These are phyloP conservation scores for Earliella scabrosa DNA, from an alignment of 1,284 basidiomycete genomes.

Conservation along the genomic window DNA sequence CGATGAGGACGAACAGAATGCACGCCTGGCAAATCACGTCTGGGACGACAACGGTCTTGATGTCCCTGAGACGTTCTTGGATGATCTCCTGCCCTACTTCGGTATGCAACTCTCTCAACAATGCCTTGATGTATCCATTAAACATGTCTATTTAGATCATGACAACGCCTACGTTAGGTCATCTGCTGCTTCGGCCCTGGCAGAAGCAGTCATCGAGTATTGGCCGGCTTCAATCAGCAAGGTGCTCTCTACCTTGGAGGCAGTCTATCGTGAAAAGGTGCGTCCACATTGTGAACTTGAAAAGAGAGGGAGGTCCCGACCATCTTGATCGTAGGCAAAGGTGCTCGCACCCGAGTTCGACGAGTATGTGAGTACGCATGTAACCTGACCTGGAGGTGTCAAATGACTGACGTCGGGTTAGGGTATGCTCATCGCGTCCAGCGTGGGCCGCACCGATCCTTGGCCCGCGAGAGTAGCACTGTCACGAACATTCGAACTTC, in stretches of 20 bases:
- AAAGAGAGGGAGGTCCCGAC: too few species aligned
- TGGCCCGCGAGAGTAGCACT: conserved; percentile 87
- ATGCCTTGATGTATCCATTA: too few species aligned
- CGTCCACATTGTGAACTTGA: neutral
- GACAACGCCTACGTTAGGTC: conserved; percentile 83
- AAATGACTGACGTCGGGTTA: conserved; percentile 32
- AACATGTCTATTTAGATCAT: too few species aligned
- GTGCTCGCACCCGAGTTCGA: conserved; percentile 90
- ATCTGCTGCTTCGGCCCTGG: conserved; percentile 76
- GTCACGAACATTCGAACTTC: conserved; percentile 69
- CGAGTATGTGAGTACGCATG: conserved; percentile 66
- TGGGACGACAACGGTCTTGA: conserved; percentile 99
- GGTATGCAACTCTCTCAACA: conserved; percentile 47
- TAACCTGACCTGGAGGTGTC: too few species aligned
- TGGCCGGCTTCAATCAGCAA: conserved; percentile 70
- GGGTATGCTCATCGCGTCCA: conserved; percentile 95
- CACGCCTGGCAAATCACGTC: conserved; percentile 77
- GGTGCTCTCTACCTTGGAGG: conserved; percentile 59
- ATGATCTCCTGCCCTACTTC: conserved; percentile 69
- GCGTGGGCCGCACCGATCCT: conserved; percentile 90
- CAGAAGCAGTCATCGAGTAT: conserved; percentile 71
- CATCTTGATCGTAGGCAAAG: conserved; percentile 79
- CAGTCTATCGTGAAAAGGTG: conserved; percentile 86
- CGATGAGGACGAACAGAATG: conserved; percentile 93
- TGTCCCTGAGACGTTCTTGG: conserved; percentile 77